phyloP scores from a whole-genome alignment of 495 filamentous ascomycete genomes.

The Letharia lupina region DNA sequence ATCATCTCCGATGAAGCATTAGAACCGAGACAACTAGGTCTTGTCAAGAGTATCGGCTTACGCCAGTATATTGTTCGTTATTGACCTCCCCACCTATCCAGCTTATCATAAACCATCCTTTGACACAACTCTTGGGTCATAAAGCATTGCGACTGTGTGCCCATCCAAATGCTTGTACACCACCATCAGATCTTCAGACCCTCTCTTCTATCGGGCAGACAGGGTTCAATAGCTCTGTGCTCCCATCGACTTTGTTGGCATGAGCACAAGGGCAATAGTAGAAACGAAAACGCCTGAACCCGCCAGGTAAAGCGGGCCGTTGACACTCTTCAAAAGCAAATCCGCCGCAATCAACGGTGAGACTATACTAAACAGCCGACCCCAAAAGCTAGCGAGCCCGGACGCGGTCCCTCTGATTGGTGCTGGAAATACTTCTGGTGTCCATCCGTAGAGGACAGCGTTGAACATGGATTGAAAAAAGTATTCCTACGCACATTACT shows the following conservation, averaged over 20 bases:
- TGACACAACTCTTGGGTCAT: background rate
- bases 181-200: background rate
- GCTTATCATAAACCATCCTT: background rate
- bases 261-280: constrained; percentile 32
- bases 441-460: constrained; percentile 50
- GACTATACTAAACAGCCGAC: constrained; percentile 38
- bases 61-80: background rate
- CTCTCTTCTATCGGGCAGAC: background rate
- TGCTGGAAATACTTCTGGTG: constrained; percentile 48
- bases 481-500: constrained; percentile 27
- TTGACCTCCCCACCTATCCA: background rate
- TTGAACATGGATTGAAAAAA: constrained; percentile 47
- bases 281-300: constrained; percentile 38
- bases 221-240: constrained; percentile 24
- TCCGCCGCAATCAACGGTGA: constrained; percentile 36
- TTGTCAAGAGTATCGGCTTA: background rate
- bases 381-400: constrained; percentile 45
- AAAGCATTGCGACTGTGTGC: too few species aligned
- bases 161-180: background rate
- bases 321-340: constrained; percentile 28
- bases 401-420: constrained; percentile 46
- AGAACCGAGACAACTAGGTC: background rate
- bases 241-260: constrained; percentile 32
- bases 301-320: constrained; percentile 37
- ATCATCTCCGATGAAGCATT: background rate